Conservation (phyloP, 2,329 filamentous ascomycete genomes). For the Ploettnerulaceae sp. region DNA sequence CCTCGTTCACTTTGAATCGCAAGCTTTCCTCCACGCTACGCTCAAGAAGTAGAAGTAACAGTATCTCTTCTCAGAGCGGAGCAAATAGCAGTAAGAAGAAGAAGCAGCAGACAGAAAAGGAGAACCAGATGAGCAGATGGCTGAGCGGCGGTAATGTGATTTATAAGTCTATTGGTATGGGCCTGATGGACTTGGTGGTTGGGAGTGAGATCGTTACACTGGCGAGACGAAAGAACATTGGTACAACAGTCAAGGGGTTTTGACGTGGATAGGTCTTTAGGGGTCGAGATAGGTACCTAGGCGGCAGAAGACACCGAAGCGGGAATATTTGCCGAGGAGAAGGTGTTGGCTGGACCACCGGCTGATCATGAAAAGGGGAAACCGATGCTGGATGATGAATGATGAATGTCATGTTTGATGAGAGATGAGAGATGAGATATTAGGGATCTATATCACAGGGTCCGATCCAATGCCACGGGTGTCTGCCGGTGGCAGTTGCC, state of each 20-base stretch:
- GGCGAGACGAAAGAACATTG: slow-evolving; percentile 51
- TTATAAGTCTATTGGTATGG: slow-evolving; percentile 64
- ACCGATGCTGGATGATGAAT: background rate
- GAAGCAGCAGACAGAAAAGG: slow-evolving; percentile 32
- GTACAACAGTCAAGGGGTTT: slow-evolving; percentile 49
- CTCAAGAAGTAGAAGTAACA: slow-evolving; percentile 12
- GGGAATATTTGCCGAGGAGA: background rate
- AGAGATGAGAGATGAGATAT: background rate
- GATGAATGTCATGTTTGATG: background rate
- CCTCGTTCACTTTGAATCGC: slow-evolving; percentile 20
- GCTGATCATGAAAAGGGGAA: background rate
- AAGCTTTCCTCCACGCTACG: slow-evolving; percentile 14
- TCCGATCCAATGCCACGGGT: background rate
- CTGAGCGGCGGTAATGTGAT: slow-evolving; percentile 59
- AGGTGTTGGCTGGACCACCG: background rate
- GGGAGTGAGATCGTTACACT: slow-evolving; percentile 53
- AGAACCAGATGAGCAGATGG: slow-evolving; percentile 51
- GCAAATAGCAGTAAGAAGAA: slow-evolving; percentile 19
- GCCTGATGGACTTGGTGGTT: slow-evolving; percentile 61
- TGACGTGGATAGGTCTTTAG: slow-evolving; percentile 28
- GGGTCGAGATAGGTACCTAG: background rate
- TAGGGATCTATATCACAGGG: background rate
- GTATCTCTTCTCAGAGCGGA: slow-evolving; percentile 13
- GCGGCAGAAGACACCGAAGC: background rate
- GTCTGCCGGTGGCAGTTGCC: background rate